Conservation (phyloP, 306 rosid species). For the Castanea mollissima region DNA sequence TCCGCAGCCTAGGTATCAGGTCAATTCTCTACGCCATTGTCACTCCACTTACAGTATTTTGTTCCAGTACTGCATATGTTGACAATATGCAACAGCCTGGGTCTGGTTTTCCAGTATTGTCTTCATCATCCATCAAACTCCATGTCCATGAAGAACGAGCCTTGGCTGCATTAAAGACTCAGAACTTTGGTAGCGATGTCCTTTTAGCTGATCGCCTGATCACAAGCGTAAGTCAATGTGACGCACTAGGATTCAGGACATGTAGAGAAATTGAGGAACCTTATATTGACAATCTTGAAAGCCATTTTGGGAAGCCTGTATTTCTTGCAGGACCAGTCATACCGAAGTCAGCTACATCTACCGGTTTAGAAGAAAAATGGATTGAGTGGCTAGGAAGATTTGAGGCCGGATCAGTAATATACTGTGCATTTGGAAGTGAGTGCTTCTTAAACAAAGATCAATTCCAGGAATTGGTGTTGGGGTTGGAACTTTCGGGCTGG, state of each 20-base stretch:
- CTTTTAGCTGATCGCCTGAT: too few species aligned
- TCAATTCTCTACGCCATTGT: not conserved
- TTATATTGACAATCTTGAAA: too few species aligned
- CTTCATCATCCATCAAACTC: too few species aligned
- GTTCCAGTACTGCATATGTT: too few species aligned
- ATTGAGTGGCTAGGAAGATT: not conserved
- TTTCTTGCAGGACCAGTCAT: too few species aligned
- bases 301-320: too few species aligned
- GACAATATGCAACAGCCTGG: too few species aligned
- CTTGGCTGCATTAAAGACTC: not conserved
- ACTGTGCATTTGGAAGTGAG: constrained; percentile 8
- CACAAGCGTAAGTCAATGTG: too few species aligned
- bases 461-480: constrained; percentile 7
- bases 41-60: not conserved
- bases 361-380: constrained; percentile 14
- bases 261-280: too few species aligned
- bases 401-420: constrained; percentile 4
- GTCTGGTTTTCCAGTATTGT: too few species aligned
- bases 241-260: too few species aligned
- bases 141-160: too few species aligned
- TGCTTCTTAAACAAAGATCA: not conserved
- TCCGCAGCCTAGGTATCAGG: not conserved
- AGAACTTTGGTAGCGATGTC: not conserved
- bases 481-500: constrained; percentile 12
- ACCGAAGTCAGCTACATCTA: not conserved